These are phyloP conservation scores for Aureobasidium subglaciale DNA, from an alignment of 2,329 filamentous ascomycete species.

Conservation along the genomic window DNA sequence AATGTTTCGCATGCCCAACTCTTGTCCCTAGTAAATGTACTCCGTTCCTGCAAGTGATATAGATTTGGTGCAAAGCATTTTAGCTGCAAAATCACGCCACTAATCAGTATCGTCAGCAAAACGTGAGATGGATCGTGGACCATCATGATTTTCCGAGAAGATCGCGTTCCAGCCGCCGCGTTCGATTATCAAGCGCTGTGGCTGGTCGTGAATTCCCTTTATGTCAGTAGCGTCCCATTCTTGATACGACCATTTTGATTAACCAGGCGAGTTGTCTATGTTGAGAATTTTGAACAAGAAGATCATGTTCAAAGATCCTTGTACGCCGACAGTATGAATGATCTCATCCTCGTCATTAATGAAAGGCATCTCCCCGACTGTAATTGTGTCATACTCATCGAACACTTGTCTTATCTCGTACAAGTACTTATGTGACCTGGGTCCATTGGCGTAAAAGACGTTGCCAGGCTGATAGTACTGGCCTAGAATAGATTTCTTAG, in stretches of 20 bases:
- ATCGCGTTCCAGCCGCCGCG: slow-evolving; percentile 58
- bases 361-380: slow-evolving; percentile 46
- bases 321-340: slow-evolving; percentile 45
- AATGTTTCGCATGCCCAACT: slow-evolving; percentile 60
- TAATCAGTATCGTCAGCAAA: slow-evolving; percentile 46
- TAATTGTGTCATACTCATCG: slow-evolving; percentile 42
- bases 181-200: slow-evolving; percentile 44
- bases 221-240: slow-evolving; percentile 18
- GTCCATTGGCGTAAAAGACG: slow-evolving; percentile 26
- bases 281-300: slow-evolving; percentile 56
- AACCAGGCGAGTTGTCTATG: slow-evolving; percentile 42
- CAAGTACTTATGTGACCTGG: slow-evolving; percentile 42
- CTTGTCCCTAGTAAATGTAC: slow-evolving; percentile 63
- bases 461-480: slow-evolving; percentile 18
- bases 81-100: slow-evolving; percentile 45
- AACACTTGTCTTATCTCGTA: slow-evolving; percentile 40
- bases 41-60: slow-evolving; percentile 56
- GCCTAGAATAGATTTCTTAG: slow-evolving; percentile 18
- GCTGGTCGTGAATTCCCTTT: slow-evolving; percentile 23
- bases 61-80: slow-evolving; percentile 55
- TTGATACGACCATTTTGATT: slow-evolving; percentile 19
- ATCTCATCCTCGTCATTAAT: slow-evolving; percentile 44
- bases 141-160: slow-evolving; percentile 61
- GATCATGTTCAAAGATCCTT: slow-evolving; percentile 57
- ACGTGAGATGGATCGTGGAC: slow-evolving; percentile 50